phyloP scores from a whole-genome alignment of 2,329 filamentous ascomycete species.

The Graphilbum sp. region DNA sequence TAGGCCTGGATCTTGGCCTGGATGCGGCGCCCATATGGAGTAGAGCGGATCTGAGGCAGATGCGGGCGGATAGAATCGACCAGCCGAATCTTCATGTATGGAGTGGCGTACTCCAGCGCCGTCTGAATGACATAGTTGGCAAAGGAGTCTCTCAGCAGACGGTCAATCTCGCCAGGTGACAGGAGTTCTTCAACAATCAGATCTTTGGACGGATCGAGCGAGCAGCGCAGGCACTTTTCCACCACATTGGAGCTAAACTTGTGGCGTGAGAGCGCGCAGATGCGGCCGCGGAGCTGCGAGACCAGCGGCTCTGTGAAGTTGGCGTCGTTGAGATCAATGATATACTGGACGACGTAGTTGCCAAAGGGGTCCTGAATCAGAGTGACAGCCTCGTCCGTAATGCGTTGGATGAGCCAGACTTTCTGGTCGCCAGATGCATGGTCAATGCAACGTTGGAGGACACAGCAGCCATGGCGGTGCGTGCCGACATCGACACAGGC shows the following conservation, averaged over 20 bases:
- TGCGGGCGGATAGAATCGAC: constrained; percentile 77
- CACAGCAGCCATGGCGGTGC: constrained; percentile 93
- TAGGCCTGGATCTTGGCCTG: constrained; percentile 65
- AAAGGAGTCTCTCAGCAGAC: constrained; percentile 78
- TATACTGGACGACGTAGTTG: constrained; percentile 98
- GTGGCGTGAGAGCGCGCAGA: constrained; percentile 65
- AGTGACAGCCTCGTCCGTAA: constrained; percentile 73
- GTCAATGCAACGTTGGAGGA: constrained; percentile 94
- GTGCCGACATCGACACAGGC: constrained; percentile 86
- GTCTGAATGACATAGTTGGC: constrained; percentile 99
- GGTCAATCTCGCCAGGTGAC: constrained; percentile 60
- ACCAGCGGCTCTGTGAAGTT: constrained; percentile 83
- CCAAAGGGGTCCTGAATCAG: constrained; percentile 95
- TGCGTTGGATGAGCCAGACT: constrained; percentile 66
- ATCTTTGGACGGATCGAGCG: constrained; percentile 57
- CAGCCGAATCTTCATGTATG: constrained; percentile 54
- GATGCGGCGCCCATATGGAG: constrained; percentile 87
- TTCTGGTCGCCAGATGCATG: constrained; percentile 87
- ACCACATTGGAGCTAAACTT: constrained; percentile 99
- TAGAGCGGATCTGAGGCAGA: constrained; percentile 69
- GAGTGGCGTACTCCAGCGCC: constrained; percentile 70
- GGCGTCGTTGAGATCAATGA: constrained; percentile 80
- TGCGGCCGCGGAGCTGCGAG: constrained; percentile 58
- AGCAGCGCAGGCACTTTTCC: constrained; percentile 85
- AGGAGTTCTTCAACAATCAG: constrained; percentile 75